Evolutionary conservation across 371 early-diverging fungal genomes (phyloP), one percentile per base, ranked within the genome.

Genomic region (Capillidium rhysosporum): DNA sequence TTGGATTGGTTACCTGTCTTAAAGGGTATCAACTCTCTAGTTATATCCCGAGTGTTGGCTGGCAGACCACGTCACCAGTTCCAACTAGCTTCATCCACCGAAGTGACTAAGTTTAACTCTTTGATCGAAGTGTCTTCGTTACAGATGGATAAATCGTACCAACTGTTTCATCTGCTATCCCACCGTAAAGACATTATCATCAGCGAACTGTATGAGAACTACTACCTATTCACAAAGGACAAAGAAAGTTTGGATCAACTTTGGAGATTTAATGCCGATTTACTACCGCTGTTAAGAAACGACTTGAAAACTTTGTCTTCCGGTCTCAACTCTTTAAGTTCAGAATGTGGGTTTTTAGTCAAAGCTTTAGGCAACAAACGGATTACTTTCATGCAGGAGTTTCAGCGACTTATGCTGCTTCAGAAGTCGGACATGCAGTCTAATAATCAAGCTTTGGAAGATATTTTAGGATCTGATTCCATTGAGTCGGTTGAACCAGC

Each of bases 261-360:
- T 9, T 47, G 48, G 48, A 12, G 26, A 4, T 26, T 26, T 14
- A 29, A 29, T 26, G 48, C 48, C 26, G 48, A 47, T 16, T 4
- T 29, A 2, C 48, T 47, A 26, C 48, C 48, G 10, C 26, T 26
- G 16, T 3, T 23, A 14, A 47, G 25, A 26, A 23, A 47, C 14
- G 48, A 47, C 16, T 29, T 47, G 10, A 12, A 26, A 16, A 5
- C 24, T 26, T 26, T 47, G 28, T 23, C 48, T 5, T 26, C 24
- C 2, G 26, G 48, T 29, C 8, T 47, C 1, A 47, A 29, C 26
- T 4, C 14, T 5, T 47, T 47, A 14, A 47, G 29, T 14, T 47
- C 48, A n/a, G 48, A 47, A 16, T 47, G 48, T 29, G 29, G 29
- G 23, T 47, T 47, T 23, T 29, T 47, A 5, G 48, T 47, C 48